Percentiles rank a stretch among this genome's conserved stretches.
phyloP scores from a whole-genome alignment of 176 grass and related monocot species.

The Phragmites australis region DNA sequence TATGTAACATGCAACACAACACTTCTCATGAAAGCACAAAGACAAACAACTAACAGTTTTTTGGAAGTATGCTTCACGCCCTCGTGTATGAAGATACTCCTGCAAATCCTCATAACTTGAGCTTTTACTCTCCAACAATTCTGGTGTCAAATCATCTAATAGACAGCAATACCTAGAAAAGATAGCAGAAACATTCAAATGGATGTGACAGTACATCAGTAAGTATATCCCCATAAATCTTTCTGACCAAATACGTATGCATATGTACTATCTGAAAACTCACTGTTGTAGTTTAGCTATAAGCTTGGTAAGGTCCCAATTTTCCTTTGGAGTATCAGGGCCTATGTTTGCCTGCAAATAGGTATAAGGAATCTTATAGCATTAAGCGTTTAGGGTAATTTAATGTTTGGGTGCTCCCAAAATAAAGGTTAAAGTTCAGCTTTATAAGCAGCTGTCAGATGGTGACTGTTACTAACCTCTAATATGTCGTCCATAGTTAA shows the following conservation, averaged over 20 bases:
- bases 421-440: background rate
- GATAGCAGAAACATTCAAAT: slow-evolving; percentile 26
- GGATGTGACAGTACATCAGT: slow-evolving; percentile 6
- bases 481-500: slow-evolving; percentile 98
- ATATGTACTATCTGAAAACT: slow-evolving; percentile 40
- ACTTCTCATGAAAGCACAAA: slow-evolving; percentile 15
- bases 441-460: background rate
- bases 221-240: slow-evolving; percentile 20
- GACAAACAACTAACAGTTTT: slow-evolving; percentile 65
- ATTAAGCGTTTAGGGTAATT: background rate
- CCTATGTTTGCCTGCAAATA: slow-evolving; percentile 82
- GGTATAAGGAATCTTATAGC: background rate
- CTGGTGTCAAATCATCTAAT: slow-evolving; percentile 81
- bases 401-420: slow-evolving; percentile 1
- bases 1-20: background rate
- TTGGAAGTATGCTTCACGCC: slow-evolving; percentile 91
- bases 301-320: slow-evolving; percentile 80
- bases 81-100: slow-evolving; percentile 74
- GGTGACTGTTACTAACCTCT: slow-evolving; percentile 55
- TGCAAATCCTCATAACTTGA: slow-evolving; percentile 73
- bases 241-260: slow-evolving; percentile 22
- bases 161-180: slow-evolving; percentile 85
- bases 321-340: slow-evolving; percentile 72
- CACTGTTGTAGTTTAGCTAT: slow-evolving; percentile 98
- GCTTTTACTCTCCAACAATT: slow-evolving; percentile 70